Evolutionary conservation across 495 filamentous ascomycete genomes (phyloP).

Genomic region (Penicillium subrubescens): DNA sequence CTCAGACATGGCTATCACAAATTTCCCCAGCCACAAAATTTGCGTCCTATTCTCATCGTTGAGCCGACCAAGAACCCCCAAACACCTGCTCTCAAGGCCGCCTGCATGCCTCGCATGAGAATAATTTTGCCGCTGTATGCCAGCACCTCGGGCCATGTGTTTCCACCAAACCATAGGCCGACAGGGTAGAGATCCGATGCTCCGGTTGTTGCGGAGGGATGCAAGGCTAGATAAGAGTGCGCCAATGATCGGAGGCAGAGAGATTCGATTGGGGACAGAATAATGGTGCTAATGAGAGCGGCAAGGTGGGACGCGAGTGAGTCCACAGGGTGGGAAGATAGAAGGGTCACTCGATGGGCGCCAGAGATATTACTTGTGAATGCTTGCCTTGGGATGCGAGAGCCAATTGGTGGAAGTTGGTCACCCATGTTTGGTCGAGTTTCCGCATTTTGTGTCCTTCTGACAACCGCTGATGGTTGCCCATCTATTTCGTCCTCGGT

Average conservation of each 20-base stretch:
- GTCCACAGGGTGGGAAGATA: constrained; percentile 51
- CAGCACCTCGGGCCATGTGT: constrained; percentile 36
- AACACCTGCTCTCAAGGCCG: constrained; percentile 44
- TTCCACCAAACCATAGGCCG: constrained; percentile 45
- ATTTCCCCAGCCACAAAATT: constrained; percentile 50
- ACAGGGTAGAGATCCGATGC: constrained; percentile 37
- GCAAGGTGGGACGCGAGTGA: constrained; percentile 49
- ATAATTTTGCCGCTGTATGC: constrained; percentile 48
- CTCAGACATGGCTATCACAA: constrained; percentile 25
- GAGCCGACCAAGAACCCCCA: constrained; percentile 48
- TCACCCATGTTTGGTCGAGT: neutral
- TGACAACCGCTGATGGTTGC: constrained; percentile 11
- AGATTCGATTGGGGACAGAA: constrained; percentile 52
- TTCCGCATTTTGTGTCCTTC: constrained; percentile 6
- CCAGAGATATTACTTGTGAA: constrained; percentile 9
- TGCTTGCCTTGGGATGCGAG: constrained; percentile 20
- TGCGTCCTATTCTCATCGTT: constrained; percentile 48
- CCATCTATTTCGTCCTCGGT: constrained; percentile 23
- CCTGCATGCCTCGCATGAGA: constrained; percentile 50
- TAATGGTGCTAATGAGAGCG: constrained; percentile 40
- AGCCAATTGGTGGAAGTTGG: constrained; percentile 3
- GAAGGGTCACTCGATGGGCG: constrained; percentile 50
- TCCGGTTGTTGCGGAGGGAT: constrained; percentile 22
- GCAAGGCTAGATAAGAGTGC: constrained; percentile 39
- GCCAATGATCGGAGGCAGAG: constrained; percentile 51